Evolutionary conservation across 257 asterid genomes (phyloP).

Genomic region (Asclepias syriaca): DNA sequence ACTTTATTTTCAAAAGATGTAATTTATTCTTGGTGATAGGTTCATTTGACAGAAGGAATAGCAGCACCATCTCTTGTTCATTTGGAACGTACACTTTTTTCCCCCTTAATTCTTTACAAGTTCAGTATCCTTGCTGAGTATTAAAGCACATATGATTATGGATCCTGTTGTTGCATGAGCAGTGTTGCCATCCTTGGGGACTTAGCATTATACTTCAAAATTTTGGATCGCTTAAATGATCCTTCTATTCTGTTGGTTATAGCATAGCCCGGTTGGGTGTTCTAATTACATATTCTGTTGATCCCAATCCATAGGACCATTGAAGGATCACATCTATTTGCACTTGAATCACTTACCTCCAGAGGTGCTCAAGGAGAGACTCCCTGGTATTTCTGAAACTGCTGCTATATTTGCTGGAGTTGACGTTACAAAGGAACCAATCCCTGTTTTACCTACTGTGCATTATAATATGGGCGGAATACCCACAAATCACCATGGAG

Average conservation of each 20-base stretch:
- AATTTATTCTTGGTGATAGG: not conserved
- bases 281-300: constrained; percentile 12
- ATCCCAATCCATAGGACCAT: constrained; percentile 50
- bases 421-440: constrained; percentile 95
- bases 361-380: constrained; percentile 95
- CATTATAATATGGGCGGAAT: constrained; percentile 99
- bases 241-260: not conserved
- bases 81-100: not conserved
- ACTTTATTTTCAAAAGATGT: not conserved
- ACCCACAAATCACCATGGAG: constrained; percentile 92
- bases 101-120: not conserved
- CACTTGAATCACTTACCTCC: constrained; percentile 98
- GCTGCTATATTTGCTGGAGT: constrained; percentile 99
- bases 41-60: not conserved
- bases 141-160: not conserved
- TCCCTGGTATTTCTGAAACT: constrained; percentile 98
- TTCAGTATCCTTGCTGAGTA: not conserved
- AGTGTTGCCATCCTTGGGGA: not conserved
- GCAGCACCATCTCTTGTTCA: not conserved
- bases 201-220: not conserved
- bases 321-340: constrained; percentile 92
- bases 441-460: constrained; percentile 96
- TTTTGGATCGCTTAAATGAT: too few species aligned
- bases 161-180: not conserved
- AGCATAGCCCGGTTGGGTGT: constrained; percentile 1